Evolutionary conservation across 805 yeast genomes (phyloP).

Genomic region (Lachancea thermotolerans): DNA sequence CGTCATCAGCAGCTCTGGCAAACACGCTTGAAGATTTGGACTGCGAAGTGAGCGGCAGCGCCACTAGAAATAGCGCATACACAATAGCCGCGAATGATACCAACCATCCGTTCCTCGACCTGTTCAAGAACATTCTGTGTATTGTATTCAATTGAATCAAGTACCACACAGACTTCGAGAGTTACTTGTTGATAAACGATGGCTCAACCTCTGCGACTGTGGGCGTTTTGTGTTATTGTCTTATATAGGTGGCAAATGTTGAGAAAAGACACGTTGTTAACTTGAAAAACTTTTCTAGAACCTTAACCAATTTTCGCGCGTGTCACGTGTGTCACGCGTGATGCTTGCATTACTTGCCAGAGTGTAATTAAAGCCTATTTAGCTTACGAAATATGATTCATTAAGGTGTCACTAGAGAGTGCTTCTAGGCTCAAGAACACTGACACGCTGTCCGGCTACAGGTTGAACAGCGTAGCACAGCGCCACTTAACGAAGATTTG

Average conservation of each 20-base stretch:
- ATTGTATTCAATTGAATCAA: not conserved
- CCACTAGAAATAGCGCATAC: constrained; percentile 27
- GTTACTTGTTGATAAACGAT: no score
- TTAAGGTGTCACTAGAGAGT: no score
- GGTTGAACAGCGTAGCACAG: no score
- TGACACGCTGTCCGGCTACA: no score
- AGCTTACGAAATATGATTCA: no score
- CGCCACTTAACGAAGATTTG: no score
- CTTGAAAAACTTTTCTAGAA: constrained; percentile 3
- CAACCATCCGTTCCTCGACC: constrained; percentile 33
- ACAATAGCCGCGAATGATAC: constrained; percentile 38
- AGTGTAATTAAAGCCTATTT: no score
- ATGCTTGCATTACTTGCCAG: no score
- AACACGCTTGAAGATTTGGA: constrained; percentile 27
- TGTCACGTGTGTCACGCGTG: no score
- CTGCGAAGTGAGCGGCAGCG: constrained; percentile 22
- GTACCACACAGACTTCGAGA: not conserved
- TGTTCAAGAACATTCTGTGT: constrained; percentile 2
- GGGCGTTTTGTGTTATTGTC: not conserved
- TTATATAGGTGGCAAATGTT: constrained; percentile 7
- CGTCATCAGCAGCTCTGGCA: constrained; percentile 34
- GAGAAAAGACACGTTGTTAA: constrained; percentile 9
- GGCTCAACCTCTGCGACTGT: no score
- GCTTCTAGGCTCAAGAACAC: no score
- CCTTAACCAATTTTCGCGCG: not conserved